A percentile compares a stretch with the other conserved stretches of the same genome.
phyloP scores from a whole-genome alignment of 225 moss, liverwort and hornwort species.

The Lunularia cruciata region DNA sequence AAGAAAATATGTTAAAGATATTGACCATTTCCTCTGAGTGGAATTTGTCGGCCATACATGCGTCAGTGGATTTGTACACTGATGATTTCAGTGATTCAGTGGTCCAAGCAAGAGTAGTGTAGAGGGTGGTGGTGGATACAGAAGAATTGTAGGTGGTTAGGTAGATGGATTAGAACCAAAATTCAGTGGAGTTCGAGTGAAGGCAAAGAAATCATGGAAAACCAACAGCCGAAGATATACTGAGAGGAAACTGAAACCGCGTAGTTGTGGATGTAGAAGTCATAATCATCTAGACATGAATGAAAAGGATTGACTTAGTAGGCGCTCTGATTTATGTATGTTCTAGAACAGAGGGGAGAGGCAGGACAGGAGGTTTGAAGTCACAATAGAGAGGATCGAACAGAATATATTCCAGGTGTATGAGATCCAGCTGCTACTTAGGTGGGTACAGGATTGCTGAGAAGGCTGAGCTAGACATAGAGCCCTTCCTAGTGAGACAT shows the following conservation, averaged over 20 bases:
- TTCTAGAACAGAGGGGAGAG: too few relatives aligned
- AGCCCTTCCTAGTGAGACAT: not conserved
- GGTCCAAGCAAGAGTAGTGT: too few relatives aligned
- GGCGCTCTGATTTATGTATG: not conserved
- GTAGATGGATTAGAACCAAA: not conserved
- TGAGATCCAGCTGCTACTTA: not conserved
- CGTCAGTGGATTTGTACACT: too few relatives aligned
- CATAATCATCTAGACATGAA: not conserved
- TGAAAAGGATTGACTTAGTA: not conserved
- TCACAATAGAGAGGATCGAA: slow-evolving; percentile 1
- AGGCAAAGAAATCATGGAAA: not conserved
- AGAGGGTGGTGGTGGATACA: too few relatives aligned
- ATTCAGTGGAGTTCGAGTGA: not conserved
- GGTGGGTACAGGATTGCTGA: not conserved
- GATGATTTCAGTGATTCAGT: too few relatives aligned
- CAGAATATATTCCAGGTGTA: not conserved
- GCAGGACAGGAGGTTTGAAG: not conserved
- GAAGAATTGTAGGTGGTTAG: not conserved
- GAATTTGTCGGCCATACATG: too few relatives aligned
- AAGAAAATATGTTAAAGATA: too few relatives aligned
- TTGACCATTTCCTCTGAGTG: too few relatives aligned
- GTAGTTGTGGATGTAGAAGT: not conserved
- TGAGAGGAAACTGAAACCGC: not conserved
- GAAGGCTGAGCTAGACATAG: not conserved
- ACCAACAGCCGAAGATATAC: not conserved